A percentile compares a stretch with the other conserved stretches of the same genome.
phyloP scores from a whole-genome alignment of 805 yeast genomes.

The Starmerella potacharoeniae region DNA sequence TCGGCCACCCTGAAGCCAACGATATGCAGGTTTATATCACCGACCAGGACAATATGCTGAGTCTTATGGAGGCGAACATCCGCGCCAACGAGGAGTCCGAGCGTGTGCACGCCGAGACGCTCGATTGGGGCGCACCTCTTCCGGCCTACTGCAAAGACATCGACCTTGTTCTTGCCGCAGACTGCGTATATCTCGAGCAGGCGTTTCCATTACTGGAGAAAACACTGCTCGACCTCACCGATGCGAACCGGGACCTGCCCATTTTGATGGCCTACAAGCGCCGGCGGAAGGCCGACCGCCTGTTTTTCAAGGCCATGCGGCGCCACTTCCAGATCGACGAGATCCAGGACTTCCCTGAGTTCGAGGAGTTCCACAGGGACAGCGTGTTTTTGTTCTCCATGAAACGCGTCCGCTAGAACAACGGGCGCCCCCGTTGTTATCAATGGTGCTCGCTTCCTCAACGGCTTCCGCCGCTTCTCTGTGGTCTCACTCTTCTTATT shows the following conservation, averaged over 20 bases:
- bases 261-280: constrained; percentile 44
- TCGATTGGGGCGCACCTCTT: constrained; percentile 38
- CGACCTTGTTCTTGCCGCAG: constrained; percentile 47
- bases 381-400: constrained; percentile 36
- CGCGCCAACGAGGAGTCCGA: constrained; percentile 31
- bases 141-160: constrained; percentile 31
- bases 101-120: constrained; percentile 33
- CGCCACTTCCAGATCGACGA: constrained; percentile 27
- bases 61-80: constrained; percentile 39
- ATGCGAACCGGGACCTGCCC: constrained; percentile 29
- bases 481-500: not conserved
- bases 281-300: constrained; percentile 38
- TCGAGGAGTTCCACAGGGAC: constrained; percentile 30
- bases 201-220: constrained; percentile 43
- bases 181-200: constrained; percentile 45
- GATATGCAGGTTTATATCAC: constrained; percentile 36
- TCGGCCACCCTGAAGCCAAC: constrained; percentile 20
- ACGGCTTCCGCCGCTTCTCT: not conserved
- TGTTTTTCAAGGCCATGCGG: constrained; percentile 30
- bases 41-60: constrained; percentile 39
- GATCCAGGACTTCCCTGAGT: constrained; percentile 23
- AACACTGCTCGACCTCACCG: constrained; percentile 38
- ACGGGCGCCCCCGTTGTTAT: not conserved
- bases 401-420: constrained; percentile 14
- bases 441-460: not conserved